Evolutionary conservation across 768 basidiomycete genomes (phyloP).

Genomic region (Ramaria sp.): DNA sequence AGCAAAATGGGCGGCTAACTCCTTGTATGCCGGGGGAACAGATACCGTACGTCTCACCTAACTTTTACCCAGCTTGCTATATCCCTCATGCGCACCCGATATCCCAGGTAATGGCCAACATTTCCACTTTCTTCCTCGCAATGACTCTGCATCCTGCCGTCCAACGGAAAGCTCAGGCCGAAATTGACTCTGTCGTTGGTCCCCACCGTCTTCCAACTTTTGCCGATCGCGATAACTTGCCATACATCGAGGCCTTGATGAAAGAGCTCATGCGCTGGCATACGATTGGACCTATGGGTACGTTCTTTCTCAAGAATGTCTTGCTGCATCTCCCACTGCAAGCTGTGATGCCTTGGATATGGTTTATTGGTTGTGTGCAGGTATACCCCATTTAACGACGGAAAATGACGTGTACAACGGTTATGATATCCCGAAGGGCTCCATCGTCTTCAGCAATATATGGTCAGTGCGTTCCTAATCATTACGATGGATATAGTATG

Average conservation of each 20-base stretch:
- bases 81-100: too few species aligned
- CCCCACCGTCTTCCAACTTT: conserved; percentile 14
- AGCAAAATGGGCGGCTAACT: conserved; percentile 17
- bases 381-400: too few species aligned
- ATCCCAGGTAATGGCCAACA: not conserved
- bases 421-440: too few species aligned
- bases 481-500: too few species aligned
- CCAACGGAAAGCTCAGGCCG: conserved; percentile 2
- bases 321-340: too few species aligned
- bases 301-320: not conserved
- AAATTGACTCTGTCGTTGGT: conserved; percentile 1
- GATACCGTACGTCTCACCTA: not conserved
- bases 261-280: conserved; percentile 23
- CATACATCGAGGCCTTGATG: conserved; percentile 13
- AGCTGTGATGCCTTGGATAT: too few species aligned
- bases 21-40: conserved; percentile 12
- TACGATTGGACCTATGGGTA: not conserved
- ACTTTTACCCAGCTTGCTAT: not conserved
- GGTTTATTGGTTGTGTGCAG: too few species aligned
- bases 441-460: too few species aligned
- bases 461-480: too few species aligned
- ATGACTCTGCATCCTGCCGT: conserved; percentile 3
- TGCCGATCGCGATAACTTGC: conserved; percentile 18
- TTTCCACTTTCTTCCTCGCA: not conserved
- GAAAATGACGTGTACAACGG: too few species aligned